Conservation (phyloP, 148 eudicot species). For the Selenicereus undatus region DNA sequence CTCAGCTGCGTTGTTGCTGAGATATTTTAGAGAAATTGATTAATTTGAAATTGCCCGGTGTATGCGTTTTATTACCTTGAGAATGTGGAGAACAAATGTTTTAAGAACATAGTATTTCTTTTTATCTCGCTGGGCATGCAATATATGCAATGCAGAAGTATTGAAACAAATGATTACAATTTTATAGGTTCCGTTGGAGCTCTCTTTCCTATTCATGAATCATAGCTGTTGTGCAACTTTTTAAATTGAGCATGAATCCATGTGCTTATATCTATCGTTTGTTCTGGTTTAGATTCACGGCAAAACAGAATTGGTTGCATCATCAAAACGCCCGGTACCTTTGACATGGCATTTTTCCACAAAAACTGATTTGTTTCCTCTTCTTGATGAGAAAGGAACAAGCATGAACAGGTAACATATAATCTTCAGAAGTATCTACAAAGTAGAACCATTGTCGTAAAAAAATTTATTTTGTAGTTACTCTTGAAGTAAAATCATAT, state of each 20-base stretch:
- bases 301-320: constrained; percentile 86
- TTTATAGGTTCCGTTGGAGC: neutral
- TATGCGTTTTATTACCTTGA: neutral
- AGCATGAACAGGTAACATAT: constrained; percentile 76
- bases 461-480: too few species aligned
- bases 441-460: neutral
- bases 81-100: neutral
- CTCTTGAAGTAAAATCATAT: neutral
- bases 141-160: neutral
- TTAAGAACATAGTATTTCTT: neutral
- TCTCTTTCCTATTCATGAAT: neutral
- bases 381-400: constrained; percentile 89
- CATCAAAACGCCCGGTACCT: constrained; percentile 94
- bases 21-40: neutral
- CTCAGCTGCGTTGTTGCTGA: neutral
- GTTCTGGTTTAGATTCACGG: constrained; percentile 69
- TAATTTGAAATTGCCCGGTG: neutral
- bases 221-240: neutral
- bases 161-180: neutral
- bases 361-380: constrained; percentile 71
- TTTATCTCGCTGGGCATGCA: neutral
- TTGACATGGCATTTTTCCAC: constrained; percentile 96
- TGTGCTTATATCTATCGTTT: constrained; percentile 19
- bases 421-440: neutral
- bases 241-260: neutral